Evolutionary conservation across 495 filamentous ascomycete genomes (phyloP).

Genomic region (Corynascus novoguineensis): DNA sequence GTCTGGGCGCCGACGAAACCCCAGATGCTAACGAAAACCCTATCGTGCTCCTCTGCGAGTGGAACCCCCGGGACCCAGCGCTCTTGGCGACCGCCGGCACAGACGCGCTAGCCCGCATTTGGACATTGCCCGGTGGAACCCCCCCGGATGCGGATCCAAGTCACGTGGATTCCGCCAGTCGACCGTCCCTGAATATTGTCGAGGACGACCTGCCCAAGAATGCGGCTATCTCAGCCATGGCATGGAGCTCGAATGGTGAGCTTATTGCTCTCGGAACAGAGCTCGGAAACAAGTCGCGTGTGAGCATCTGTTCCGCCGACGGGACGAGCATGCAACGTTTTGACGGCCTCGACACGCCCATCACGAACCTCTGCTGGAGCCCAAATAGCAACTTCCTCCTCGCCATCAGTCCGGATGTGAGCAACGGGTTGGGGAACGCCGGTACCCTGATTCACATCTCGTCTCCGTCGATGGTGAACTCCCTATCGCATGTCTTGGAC

Average conservation of each 20-base stretch:
- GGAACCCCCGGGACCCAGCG: conserved; percentile 70
- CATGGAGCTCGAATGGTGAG: conserved; percentile 64
- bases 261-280: conserved; percentile 67
- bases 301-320: conserved; percentile 61
- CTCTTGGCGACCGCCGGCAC: conserved; percentile 68
- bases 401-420: conserved; percentile 45
- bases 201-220: conserved; percentile 43
- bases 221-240: conserved; percentile 55
- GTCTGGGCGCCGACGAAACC: conserved; percentile 54
- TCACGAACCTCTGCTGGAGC: conserved; percentile 59
- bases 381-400: conserved; percentile 49
- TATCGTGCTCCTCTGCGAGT: conserved; percentile 63
- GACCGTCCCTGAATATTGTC: conserved; percentile 35
- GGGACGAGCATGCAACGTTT: conserved; percentile 46
- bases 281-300: conserved; percentile 53
- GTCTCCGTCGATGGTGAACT: conserved; percentile 35
- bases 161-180: conserved; percentile 42
- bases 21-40: conserved; percentile 44
- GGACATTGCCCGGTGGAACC: conserved; percentile 58
- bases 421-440: conserved; percentile 30
- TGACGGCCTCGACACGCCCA: conserved; percentile 45
- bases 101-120: conserved; percentile 74
- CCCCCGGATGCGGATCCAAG: conserved; percentile 38
- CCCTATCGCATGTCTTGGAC: conserved; percentile 37
- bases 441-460: conserved; percentile 49